Conservation (phyloP, 352 stramenopile species). For the Pythium oligandrum region DNA sequence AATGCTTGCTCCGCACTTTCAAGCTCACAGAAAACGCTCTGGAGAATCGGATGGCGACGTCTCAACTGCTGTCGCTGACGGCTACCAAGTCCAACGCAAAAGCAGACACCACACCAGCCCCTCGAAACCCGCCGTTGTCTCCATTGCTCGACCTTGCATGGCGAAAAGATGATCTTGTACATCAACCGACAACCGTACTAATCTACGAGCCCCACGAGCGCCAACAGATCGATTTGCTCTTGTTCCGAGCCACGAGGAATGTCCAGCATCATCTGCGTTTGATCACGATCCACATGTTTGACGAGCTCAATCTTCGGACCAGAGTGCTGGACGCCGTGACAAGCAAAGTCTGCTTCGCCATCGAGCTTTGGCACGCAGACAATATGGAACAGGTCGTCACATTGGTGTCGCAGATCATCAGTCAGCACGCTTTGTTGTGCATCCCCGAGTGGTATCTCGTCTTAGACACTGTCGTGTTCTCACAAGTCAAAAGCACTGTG, state of each 20-base stretch:
- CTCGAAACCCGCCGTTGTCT: too few species aligned
- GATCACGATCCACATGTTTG: neutral
- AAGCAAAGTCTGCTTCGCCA: constrained; percentile 31
- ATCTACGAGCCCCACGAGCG: constrained; percentile 10
- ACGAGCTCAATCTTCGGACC: constrained; percentile 1
- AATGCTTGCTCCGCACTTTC: constrained; percentile 2
- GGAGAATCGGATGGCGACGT: neutral
- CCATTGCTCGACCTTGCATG: constrained; percentile 8
- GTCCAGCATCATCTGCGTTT: neutral
- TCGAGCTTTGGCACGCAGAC: constrained; percentile 27
- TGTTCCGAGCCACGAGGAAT: constrained; percentile 7
- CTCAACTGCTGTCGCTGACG: neutral
- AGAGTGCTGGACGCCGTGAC: constrained; percentile 16
- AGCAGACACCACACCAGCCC: too few species aligned
- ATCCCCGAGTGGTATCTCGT: constrained; percentile 49
- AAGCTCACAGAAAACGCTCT: neutral
- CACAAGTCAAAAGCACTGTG: constrained; percentile 24
- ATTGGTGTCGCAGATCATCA: constrained; percentile 45
- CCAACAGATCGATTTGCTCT: constrained; percentile 7
- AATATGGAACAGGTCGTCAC: constrained; percentile 28
- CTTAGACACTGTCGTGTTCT: constrained; percentile 24
- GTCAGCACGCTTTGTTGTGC: constrained; percentile 42
- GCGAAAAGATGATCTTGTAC: constrained; percentile 19
- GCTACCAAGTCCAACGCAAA: too few species aligned
- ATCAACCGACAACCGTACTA: constrained; percentile 14